phyloP scores from a whole-genome alignment of 2,329 filamentous ascomycete genomes.

The Fusarium pseudocircinatum region DNA sequence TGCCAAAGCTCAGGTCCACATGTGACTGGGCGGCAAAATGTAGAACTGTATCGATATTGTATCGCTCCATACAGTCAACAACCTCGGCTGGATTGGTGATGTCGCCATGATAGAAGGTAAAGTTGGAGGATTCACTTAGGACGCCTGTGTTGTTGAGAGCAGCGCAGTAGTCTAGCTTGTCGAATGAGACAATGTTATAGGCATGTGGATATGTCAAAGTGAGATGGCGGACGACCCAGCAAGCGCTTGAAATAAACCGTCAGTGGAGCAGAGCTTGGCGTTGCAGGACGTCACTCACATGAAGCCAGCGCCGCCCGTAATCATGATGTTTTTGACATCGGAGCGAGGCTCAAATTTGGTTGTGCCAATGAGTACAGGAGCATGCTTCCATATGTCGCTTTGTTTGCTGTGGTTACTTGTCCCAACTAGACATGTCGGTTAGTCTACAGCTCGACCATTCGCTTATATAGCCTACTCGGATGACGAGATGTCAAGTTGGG shows the following conservation, averaged over 20 bases:
- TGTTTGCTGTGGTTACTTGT: constrained; percentile 48
- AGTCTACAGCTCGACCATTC: neutral
- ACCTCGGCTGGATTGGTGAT: constrained; percentile 78
- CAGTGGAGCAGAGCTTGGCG: constrained; percentile 26
- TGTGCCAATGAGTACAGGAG: constrained; percentile 74
- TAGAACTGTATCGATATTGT: constrained; percentile 81
- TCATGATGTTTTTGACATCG: constrained; percentile 81
- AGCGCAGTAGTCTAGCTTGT: constrained; percentile 86
- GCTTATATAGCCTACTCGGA: neutral
- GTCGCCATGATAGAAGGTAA: constrained; percentile 82
- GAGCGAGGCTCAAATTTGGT: constrained; percentile 75
- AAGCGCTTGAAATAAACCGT: constrained; percentile 65
- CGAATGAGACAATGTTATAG: constrained; percentile 84
- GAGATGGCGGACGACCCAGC: constrained; percentile 84
- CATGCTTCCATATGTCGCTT: constrained; percentile 75
- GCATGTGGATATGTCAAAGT: constrained; percentile 75
- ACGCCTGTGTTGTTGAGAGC: constrained; percentile 81
- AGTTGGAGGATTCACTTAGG: constrained; percentile 75
- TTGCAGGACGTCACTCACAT: constrained; percentile 66
- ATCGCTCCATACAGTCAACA: constrained; percentile 73
- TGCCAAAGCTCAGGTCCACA: constrained; percentile 83
- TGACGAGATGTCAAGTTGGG: neutral
- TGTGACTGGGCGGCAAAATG: constrained; percentile 90
- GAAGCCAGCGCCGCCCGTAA: constrained; percentile 86
- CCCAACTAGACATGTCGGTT: constrained; percentile 8